Evolutionary conservation across 441 rosid genomes (phyloP), one percentile per base, ranked within the genome.

Genomic region (Pelargonium cotyledonis): DNA sequence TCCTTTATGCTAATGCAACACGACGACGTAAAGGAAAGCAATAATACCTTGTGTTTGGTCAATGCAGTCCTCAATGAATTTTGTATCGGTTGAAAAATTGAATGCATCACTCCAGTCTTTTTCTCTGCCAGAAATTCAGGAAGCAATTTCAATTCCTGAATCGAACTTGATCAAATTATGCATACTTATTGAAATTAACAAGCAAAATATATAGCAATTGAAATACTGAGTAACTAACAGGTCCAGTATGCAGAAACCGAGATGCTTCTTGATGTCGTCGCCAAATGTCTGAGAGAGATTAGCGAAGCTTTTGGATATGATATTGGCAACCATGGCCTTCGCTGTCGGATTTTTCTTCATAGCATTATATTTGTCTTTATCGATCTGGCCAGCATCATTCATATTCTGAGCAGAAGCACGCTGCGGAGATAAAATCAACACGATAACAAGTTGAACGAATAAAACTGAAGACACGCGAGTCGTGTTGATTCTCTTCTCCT

Each of bases 241-340:
- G 86, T 94, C 89, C 69, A 85, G 78, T 19, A 94, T 84, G 90
- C 99, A 94, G 84, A 94, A 91, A 40, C 85, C 91, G 53, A 88
- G 85, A 43, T 91, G 65, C 72, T 85, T 73, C 60, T 72, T 41
- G 53, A 94, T 81, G 29, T 93, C 96, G 60, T 61, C 75, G 49
- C 83, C 84, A 81, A 91, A 86, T 47, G 81, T 68, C 64, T 74
- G 53, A 29, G 96, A 85, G 71, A 84, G 76, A 76, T 88, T 89
- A 1, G 88, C 73, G 68, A 91, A 72, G 70, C 79, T 85, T n/a
- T 69, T 79, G 68, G 53, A 79, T 14, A 86, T 51, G 60, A 84
- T 23, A 21, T 11, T 60, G n/a, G 64, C 64, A 11, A 23, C 6
- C 64, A 23, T 3, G 35, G 31, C 38, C 35, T 60, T 60, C 15